Evolutionary conservation across 2,329 filamentous ascomycete species (phyloP).

Genomic region (Cladobotryum mycophilum): DNA sequence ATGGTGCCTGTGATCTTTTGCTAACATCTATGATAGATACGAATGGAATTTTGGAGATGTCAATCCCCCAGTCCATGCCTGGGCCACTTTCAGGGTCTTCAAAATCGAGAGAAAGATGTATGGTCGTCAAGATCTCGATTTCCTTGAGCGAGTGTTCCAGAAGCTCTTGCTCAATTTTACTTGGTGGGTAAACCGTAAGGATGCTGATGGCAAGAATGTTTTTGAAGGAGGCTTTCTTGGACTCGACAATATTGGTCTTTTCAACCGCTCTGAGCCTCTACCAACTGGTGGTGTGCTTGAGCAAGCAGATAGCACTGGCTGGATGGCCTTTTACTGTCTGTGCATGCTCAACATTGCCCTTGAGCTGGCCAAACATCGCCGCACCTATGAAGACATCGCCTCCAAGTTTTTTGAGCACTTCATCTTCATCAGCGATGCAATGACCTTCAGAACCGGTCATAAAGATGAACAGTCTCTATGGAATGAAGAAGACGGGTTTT

Average conservation of each 20-base stretch:
- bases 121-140: constrained; percentile 88
- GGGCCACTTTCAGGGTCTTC: constrained; percentile 92
- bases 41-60: constrained; percentile 99
- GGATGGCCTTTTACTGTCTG: constrained; percentile 98
- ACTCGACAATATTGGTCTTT: constrained; percentile 93
- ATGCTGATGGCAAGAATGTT: constrained; percentile 89
- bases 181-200: constrained; percentile 99
- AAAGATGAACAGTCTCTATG: constrained; percentile 78
- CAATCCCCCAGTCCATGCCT: constrained; percentile 93
- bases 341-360: constrained; percentile 96
- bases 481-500: constrained; percentile 96
- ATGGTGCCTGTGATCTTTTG: not conserved
- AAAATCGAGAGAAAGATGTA: constrained; percentile 99
- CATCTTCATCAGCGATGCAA: constrained; percentile 94
- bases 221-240: constrained; percentile 96
- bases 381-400: constrained; percentile 93
- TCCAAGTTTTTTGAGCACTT: constrained; percentile 99
- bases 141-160: constrained; percentile 92
- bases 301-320: constrained; percentile 94
- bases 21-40: constrained; percentile 38
- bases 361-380: constrained; percentile 89
- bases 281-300: constrained; percentile 91
- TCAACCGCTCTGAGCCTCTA: constrained; percentile 92
- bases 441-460: constrained; percentile 71
- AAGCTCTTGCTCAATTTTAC: constrained; percentile 95